Evolutionary conservation across 1,284 basidiomycete species (phyloP), one percentile per base, ranked within the genome.

Genomic region (Malassezia restricta): DNA sequence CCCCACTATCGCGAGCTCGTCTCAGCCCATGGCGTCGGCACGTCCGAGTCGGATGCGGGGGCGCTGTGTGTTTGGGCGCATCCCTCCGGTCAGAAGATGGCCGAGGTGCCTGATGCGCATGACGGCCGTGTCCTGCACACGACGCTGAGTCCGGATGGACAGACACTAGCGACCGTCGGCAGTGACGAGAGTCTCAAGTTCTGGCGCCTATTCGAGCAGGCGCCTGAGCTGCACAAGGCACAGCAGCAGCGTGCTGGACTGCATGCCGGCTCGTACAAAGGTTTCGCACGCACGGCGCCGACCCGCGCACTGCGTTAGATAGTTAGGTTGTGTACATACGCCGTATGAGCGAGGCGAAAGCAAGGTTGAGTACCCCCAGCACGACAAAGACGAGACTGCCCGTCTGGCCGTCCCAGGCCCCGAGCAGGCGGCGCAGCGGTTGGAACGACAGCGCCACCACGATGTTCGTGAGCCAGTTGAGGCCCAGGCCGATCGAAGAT

Each of bases 381-480:
- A 68, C 38, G 32, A 52, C 57, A 54, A 70, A 70, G 2, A 68
- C 65, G 15, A 59, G 54, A 2, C 65, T 64, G 38, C 67, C 67
- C 5, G 61, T 65, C 42, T 59, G 55, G 5, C 47, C 40, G 40
- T 68, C 68, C 42, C 47, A 57, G 17, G 29, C 14, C 2, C 78
- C 76, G 49, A 92, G 78, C 17, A 80, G 66, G 70, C 87, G 83
- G 47, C 87, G 82, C 39, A 92, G 74, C 0, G 87, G 86, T 12
- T 92, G 77, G 75, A 94, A 94, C 29, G 81, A 74, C 3, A 89
- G 76, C 3, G 86, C 86, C 35, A 92, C 83, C 58, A 83, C 50
- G 68, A 91, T 89, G 71, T 89, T 91, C 17, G 80, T 77, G 42
- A 83, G 79, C 89, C 88, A 94, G 65, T 87, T 89, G n/a, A 86